Evolutionary conservation across 768 basidiomycete genomes (phyloP).

Genomic region (Exidia glandulosa): DNA sequence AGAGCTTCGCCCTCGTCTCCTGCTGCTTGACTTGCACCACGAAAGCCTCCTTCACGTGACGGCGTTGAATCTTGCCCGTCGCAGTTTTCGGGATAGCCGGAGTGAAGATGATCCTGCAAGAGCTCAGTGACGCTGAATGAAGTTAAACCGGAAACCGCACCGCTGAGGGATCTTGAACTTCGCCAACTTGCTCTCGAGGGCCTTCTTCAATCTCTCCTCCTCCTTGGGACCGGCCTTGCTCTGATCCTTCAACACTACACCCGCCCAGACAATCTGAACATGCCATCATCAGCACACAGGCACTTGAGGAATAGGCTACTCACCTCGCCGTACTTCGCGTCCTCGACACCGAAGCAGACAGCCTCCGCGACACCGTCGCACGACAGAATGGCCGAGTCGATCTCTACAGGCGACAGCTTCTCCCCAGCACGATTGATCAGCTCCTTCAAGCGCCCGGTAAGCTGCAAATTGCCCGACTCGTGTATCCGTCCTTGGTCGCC

Average conservation of each 20-base stretch:
- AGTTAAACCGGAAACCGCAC: background rate
- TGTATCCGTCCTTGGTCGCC: constrained; percentile 17
- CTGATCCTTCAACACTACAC: constrained; percentile 10
- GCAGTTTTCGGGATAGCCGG: constrained; percentile 15
- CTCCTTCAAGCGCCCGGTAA: constrained; percentile 51
- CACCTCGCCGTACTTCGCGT: constrained; percentile 15
- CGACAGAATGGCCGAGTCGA: constrained; percentile 41
- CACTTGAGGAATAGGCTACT: background rate
- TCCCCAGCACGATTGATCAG: constrained; percentile 52
- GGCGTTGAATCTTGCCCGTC: constrained; percentile 16
- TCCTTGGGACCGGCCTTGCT: background rate
- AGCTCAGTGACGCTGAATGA: background rate
- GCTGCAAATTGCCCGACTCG: constrained; percentile 33
- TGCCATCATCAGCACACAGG: background rate
- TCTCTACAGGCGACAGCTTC: constrained; percentile 49
- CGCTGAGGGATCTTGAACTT: constrained; percentile 8
- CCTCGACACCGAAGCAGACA: constrained; percentile 14
- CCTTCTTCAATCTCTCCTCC: constrained; percentile 9
- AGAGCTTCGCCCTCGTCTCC: constrained; percentile 5
- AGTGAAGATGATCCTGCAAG: constrained; percentile 12
- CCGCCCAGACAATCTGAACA: constrained; percentile 12
- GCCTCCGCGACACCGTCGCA: constrained; percentile 7
- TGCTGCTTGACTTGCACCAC: constrained; percentile 6
- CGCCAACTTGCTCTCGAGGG: constrained; percentile 9
- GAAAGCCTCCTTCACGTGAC: constrained; percentile 14